These are phyloP conservation scores for Mollisiaceae sp. DNA, from an alignment of 2,329 filamentous ascomycete species.

Conservation along the genomic window DNA sequence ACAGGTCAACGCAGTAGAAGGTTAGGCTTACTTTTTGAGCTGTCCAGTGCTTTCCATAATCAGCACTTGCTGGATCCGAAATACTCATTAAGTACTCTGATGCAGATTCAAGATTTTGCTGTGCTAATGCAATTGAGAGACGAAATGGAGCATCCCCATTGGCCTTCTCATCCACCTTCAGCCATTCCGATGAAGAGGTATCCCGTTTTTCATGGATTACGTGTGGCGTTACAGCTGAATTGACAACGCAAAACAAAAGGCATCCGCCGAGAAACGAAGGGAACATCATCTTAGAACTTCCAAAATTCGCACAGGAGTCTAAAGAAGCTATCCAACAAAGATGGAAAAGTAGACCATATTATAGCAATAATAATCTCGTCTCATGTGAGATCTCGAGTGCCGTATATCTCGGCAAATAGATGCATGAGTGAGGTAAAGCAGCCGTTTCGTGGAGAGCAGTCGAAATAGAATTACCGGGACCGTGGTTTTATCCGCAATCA, in stretches of 20 bases:
- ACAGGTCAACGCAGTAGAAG: not conserved
- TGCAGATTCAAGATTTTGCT: conserved; percentile 50
- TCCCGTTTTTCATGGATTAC: conserved; percentile 6
- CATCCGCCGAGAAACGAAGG: not conserved
- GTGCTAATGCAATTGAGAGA: conserved; percentile 47
- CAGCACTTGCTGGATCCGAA: conserved; percentile 48
- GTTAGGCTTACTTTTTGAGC: conserved; percentile 23
- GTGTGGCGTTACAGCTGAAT: not conserved
- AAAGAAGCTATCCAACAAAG: not conserved
- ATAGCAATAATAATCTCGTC: not conserved
- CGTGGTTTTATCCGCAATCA: not conserved
- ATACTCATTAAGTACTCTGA: conserved; percentile 50
- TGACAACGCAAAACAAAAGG: not conserved
- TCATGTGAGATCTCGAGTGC: not conserved
- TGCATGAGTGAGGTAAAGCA: conserved; percentile 6
- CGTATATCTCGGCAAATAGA: conserved; percentile 8
- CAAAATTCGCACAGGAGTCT: not conserved
- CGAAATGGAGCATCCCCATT: conserved; percentile 14
- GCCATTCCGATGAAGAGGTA: conserved; percentile 7
- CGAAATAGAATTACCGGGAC: conserved; percentile 2
- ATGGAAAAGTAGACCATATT: not conserved
- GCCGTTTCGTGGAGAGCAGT: conserved; percentile 6
- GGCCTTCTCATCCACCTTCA: conserved; percentile 6
- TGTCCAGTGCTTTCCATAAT: conserved; percentile 54
- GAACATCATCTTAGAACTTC: conserved; percentile 2